These are phyloP conservation scores for Canavalia ensiformis DNA, from an alignment of 306 rosid species.

Conservation along the genomic window DNA sequence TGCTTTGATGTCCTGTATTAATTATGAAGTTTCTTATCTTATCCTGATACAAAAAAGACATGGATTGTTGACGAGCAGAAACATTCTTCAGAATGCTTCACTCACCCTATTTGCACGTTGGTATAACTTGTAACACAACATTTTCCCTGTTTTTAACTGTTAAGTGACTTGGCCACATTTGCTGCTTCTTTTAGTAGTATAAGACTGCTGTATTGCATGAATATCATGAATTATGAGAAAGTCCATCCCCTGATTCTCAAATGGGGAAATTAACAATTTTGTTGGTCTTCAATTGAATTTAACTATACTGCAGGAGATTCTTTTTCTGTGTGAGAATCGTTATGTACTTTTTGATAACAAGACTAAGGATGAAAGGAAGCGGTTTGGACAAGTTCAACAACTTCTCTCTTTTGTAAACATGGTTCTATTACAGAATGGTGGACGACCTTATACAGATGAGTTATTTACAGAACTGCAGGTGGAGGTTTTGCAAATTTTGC, in stretches of 20 bases:
- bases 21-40: conserved; percentile 17
- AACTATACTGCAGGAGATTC: background rate
- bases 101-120: conserved; percentile 20
- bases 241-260: conserved; percentile 2
- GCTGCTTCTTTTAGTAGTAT: conserved; percentile 18
- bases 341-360: background rate
- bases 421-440: background rate
- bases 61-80: background rate
- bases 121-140: background rate
- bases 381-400: background rate
- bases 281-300: background rate
- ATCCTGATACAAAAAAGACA: background rate
- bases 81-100: conserved; percentile 27
- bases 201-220: background rate
- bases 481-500: background rate
- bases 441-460: background rate
- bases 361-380: background rate
- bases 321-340: background rate
- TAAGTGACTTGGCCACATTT: background rate
- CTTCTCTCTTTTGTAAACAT: background rate
- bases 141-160: background rate
- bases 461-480: background rate
- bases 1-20: background rate
- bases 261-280: background rate
- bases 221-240: conserved; percentile 16